Base-by-base conservation (phyloP, 306 rosid species). In the Aeschynomene evenia region DNA sequence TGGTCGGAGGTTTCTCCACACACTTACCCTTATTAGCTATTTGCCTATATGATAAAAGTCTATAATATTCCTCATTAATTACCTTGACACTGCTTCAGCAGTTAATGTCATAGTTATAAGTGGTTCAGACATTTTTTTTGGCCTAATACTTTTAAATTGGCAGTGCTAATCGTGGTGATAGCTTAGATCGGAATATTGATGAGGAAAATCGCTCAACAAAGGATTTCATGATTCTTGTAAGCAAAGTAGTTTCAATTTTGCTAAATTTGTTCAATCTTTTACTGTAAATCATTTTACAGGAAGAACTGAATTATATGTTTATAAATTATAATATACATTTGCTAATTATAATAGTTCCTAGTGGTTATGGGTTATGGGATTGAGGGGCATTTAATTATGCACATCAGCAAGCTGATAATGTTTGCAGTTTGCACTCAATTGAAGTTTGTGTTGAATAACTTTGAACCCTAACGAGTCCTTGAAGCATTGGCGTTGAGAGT, bases 141-240 rank as follows among this genome's bases (percentile, higher is more conserved):
- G 71, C 68, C 20, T 34, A 34, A 66, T 63, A 9, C 63, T 69
- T 59, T 77, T 68, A 62, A 48, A 66, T 63, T 89, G 80, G 77
- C 92, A 91, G 99, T 66, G 71, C 99, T 42, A 91, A 95, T 75
- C 85, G 86, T 66, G 99, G 97, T 24, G 99, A 95, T 84, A 95
- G 95, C 91, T 89, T 95, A 81, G 97, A 95, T 81, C 96, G 91
- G 70, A 86, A 85, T 79, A 87, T 95, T 74, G 88, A 91, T 60
- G 76, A 83, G 83, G 97, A 95, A 87, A 85, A 84, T 57, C 85
- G 63, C 52, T 61, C 79, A 9, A 84, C 97, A 54, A 91, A 85
- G 79, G 99, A 95, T 81, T 95, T 95, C 82, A 67, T 91, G 77
- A 87, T 95, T 78, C 95, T 95, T 68, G 97, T 95, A 89, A 91